Conservation (phyloP, 1,284 basidiomycete genomes). For the Cutaneotrichosporon mucoides region DNA sequence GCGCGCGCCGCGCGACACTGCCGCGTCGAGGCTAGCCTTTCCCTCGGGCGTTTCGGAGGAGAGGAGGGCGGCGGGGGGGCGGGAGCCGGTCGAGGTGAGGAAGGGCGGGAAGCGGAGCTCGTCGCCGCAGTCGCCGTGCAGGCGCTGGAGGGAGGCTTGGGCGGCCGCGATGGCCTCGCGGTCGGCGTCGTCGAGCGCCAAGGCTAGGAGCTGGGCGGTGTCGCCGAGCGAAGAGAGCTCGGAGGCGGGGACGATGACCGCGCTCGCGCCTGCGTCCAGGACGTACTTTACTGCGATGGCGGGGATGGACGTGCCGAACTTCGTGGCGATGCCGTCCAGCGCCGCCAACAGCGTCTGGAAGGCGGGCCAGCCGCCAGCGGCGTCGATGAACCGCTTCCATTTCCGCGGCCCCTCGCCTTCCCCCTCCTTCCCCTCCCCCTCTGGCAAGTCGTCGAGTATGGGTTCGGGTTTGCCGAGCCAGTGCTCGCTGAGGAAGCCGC, state of each 20-base stretch:
- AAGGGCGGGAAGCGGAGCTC: constrained; percentile 5
- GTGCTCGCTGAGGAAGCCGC: constrained; percentile 18
- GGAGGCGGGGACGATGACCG: constrained; percentile 1
- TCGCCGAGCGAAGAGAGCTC: background rate
- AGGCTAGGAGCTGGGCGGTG: background rate
- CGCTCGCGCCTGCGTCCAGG: constrained; percentile 15
- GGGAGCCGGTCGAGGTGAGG: background rate
- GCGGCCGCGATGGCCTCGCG: background rate
- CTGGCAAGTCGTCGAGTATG: no score
- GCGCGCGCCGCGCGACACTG: background rate
- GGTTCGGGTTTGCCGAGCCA: constrained; percentile 19
- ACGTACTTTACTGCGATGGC: constrained; percentile 17
- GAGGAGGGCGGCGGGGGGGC: background rate
- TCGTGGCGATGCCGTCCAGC: constrained; percentile 11
- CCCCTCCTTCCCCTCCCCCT: background rate
- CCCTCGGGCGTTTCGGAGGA: background rate
- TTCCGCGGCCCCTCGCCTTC: background rate
- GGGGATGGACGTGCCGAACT: constrained; percentile 11
- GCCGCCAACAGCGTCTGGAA: constrained; percentile 17
- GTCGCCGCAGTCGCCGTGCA: constrained; percentile 3
- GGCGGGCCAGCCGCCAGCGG: constrained; percentile 19
- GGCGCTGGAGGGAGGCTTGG: background rate
- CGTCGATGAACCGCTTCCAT: constrained; percentile 21
- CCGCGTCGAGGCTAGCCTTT: background rate
- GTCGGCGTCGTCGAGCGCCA: constrained; percentile 1